phyloP scores from a whole-genome alignment of 192 early-diverging fungal genomes.

The Backusella parvicylindrica region DNA sequence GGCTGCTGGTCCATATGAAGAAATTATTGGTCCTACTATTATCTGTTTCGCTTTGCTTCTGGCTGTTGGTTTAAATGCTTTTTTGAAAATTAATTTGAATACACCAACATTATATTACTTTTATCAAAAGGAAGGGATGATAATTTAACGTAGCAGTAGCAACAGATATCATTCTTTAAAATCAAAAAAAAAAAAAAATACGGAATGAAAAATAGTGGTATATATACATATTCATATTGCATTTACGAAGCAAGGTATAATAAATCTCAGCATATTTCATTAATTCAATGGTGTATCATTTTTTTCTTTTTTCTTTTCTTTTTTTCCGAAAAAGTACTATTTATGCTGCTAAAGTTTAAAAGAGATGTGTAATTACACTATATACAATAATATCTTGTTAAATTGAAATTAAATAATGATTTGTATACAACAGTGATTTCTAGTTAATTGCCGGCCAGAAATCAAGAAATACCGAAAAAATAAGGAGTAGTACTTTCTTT shows the following conservation, averaged over 20 bases:
- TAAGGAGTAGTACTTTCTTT: no score
- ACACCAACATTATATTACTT: slow-evolving; percentile 12
- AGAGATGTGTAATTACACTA: no score
- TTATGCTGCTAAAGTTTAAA: no score
- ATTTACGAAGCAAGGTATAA: not conserved
- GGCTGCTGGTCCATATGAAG: slow-evolving; percentile 58
- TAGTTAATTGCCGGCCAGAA: no score
- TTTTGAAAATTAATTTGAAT: slow-evolving; percentile 37
- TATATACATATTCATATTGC: not conserved
- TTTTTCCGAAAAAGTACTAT: no score
- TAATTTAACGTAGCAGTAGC: not conserved
- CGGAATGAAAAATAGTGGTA: no score
- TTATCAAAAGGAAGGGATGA: not conserved
- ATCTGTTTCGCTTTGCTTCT: slow-evolving; percentile 60
- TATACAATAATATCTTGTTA: no score
- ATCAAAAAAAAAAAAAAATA: not conserved
- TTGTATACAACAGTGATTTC: no score
- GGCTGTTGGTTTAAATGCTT: slow-evolving; percentile 52
- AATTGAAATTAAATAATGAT: no score
- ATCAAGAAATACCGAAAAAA: no score
- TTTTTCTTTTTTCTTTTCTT: no score
- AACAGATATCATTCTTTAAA: no score
- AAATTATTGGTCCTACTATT: slow-evolving; percentile 64
- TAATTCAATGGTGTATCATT: not conserved
- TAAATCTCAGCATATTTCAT: not conserved